These are phyloP conservation scores for Cercophora newfieldiana DNA, from an alignment of 495 filamentous ascomycete species.

Conservation along the genomic window DNA sequence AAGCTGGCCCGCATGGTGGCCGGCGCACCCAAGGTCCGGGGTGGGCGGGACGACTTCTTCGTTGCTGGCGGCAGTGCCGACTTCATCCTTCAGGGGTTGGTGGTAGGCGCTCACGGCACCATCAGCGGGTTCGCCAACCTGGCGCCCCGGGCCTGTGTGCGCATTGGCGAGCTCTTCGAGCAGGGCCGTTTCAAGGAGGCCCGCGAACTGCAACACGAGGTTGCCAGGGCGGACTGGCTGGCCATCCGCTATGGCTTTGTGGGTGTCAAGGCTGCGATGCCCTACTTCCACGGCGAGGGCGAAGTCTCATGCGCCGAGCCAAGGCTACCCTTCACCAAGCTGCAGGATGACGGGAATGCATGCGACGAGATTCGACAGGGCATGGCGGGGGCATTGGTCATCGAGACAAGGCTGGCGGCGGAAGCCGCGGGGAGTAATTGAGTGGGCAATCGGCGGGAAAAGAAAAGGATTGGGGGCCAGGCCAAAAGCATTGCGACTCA, in stretches of 20 bases:
- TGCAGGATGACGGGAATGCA: conserved; percentile 9
- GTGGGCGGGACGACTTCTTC: conserved; percentile 58
- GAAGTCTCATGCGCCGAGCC: conserved; percentile 24
- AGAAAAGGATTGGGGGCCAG: background rate
- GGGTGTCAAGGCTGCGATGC: conserved; percentile 78
- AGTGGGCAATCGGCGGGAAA: background rate
- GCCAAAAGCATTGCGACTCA: background rate
- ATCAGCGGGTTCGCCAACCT: conserved; percentile 83
- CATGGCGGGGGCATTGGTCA: conserved; percentile 16
- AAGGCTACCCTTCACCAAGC: conserved; percentile 26
- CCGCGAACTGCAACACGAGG: conserved; percentile 64
- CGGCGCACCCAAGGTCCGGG: conserved; percentile 44
- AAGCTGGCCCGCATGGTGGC: conserved; percentile 80
- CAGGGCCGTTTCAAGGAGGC: conserved; percentile 69
- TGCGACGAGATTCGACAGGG: conserved; percentile 13
- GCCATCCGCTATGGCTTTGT: conserved; percentile 78
- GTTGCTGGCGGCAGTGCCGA: conserved; percentile 55
- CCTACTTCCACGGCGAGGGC: conserved; percentile 73
- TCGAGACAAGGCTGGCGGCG: conserved; percentile 13
- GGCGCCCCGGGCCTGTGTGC: conserved; percentile 69
- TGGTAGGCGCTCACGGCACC: conserved; percentile 71
- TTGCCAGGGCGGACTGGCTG: conserved; percentile 78
- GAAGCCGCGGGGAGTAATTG: conserved; percentile 5
- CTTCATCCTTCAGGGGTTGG: background rate
- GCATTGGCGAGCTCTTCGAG: conserved; percentile 70